Base-by-base conservation (phyloP, 805 yeast species). In the Komagataella populi region DNA sequence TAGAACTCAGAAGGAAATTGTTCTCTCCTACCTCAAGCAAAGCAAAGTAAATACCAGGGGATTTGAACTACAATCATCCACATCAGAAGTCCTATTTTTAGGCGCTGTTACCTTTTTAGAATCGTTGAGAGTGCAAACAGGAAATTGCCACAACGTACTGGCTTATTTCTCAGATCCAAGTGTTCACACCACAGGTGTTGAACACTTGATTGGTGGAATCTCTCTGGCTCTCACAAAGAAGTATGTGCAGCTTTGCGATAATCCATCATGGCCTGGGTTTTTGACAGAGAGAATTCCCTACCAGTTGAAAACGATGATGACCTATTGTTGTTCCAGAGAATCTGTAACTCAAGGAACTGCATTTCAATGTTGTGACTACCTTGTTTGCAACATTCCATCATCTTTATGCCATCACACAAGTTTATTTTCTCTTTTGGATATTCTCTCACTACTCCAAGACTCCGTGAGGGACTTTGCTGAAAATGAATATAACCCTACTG, bases 91-190 rank as follows among this genome's bases (percentile, higher is more conserved):
- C 55, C 86, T 91, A 86, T 93, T 93, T 63, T 68, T 93, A 57
- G 82, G 96, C 0, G 85, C 98, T 0, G 74, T 95, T 0, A 71
- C 84, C 3, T 74, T 89, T 52, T 72, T 91, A 44, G 99, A 93
- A 69, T 72, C 80, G 17, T 70, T 88, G 50, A 74, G 99, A 53
- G 86, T 86, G 18, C 79, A 76, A 50, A 72, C 84, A 6, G 98
- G 97, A 12, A 83, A 84, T 56, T 84, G 96, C 56, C 81, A 95
- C 0, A 80, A 81, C n/a, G 70, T 81, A 43, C 73, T 91, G 51
- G 73, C 75, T 45, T 93, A 93, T 66, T 83, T 84, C 57, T 84
- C 93, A 1, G 98, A 93, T 61, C 93, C 96, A 2, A 83, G 95
- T 0, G 72, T 87, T 55, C 71, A 75, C 44, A 77, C 76, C 22